Evolutionary conservation across 495 filamentous ascomycete species (phyloP), one percentile per base, ranked within the genome.

Genomic region (Recurvomyces mirabilis): DNA sequence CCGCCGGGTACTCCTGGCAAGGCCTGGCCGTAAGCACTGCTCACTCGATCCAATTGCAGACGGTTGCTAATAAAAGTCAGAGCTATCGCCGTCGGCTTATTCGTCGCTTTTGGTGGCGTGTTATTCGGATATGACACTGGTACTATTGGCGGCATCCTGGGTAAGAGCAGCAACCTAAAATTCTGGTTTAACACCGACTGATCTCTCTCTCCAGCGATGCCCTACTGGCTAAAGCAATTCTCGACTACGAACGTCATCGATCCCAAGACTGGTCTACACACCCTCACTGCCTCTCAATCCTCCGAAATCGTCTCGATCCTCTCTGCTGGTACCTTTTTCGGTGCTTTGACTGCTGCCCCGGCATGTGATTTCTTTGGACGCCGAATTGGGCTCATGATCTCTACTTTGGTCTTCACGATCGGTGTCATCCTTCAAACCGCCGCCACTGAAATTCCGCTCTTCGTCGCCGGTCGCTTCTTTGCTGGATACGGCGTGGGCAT

Each of bases 251-350:
- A 68, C 2, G 74, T 74, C 21, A 53, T 70, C 17, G 49, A 67
- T 12, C 49, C 43, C 5, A 29, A 5, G 1, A 47, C 35, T 24
- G 44, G 63, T 21, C 72, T 71, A 52, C 67, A 21, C 5, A 73
- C 71, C 51, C 68, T 93, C 17, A 79, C 77, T 0, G 64, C 73
- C 14, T 62, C 63, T 2, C 70, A 86, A 57, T 69, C 73, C 10
- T 86, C 84, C 6, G 70, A 84, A 54, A 81, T 65, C 30, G 62
- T 65, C 4, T 66, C 87, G 2, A 80, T 94, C 31, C 70, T 94
- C 30, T 94, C 87, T 1, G 85, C 82, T 9, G 87, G 87, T 45
- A 94, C 87, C 9, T 93, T 93, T 69, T 84, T 93, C 54, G 87
- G 79, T 18, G 79, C 87, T 33, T 67, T 94, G 7, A 56, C 62